Evolutionary conservation across 192 early-diverging fungal genomes (phyloP).

Genomic region (Haplosporangium gracile): DNA sequence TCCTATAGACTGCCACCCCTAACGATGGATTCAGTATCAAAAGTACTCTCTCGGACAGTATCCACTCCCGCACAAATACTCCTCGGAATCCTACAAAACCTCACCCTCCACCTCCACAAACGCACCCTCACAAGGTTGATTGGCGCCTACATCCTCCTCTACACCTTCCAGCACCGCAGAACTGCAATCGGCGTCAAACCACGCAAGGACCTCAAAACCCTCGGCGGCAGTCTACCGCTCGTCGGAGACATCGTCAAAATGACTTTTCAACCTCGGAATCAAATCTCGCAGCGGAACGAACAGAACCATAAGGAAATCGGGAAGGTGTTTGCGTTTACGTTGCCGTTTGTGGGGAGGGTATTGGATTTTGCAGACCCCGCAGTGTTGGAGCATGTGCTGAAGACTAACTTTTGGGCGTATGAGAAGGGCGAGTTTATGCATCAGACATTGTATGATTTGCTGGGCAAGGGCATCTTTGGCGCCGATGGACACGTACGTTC

Average conservation of each 20-base stretch:
- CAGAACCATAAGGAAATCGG: neutral
- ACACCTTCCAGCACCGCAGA: slow-evolving; percentile 7
- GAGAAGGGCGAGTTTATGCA: slow-evolving; percentile 1
- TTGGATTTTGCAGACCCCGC: slow-evolving; percentile 17
- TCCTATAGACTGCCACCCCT: neutral
- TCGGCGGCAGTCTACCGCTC: slow-evolving; percentile 21
- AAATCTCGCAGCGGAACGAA: slow-evolving; percentile 15
- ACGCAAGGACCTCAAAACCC: slow-evolving; percentile 22
- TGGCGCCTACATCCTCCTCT: neutral
- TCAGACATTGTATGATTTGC: slow-evolving; percentile 1
- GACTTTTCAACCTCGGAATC: neutral
- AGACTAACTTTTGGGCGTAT: slow-evolving; percentile 34
- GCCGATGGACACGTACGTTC: slow-evolving; percentile 17
- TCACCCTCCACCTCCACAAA: neutral
- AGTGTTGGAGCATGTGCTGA: slow-evolving; percentile 33
- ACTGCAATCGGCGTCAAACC: slow-evolving; percentile 11
- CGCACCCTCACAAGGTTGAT: neutral
- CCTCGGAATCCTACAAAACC: neutral
- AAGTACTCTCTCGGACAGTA: neutral
- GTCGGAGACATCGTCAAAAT: slow-evolving; percentile 33
- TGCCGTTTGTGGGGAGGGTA: slow-evolving; percentile 22
- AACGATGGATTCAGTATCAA: neutral
- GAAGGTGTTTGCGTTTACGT: slow-evolving; percentile 13
- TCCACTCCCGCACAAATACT: neutral
- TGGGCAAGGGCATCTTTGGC: slow-evolving; percentile 37